Evolutionary conservation across 2,329 filamentous ascomycete genomes (phyloP), one percentile per base, ranked within the genome.

Genomic region (Pestalotiopsis sp.): DNA sequence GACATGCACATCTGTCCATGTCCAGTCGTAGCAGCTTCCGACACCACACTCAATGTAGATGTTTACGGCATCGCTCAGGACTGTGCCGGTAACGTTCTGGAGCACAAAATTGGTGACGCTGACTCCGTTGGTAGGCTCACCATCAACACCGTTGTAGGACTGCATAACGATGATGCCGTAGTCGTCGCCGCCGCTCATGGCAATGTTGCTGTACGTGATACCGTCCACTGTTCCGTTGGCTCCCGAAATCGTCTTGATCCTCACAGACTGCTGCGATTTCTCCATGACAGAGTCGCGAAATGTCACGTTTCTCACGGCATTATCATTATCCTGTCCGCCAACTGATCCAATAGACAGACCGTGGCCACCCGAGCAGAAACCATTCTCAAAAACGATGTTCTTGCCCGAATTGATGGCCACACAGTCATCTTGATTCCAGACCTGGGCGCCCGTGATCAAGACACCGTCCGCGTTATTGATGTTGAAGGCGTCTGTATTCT

Each of bases 401-500:
- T 59, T 41, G 20, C 65, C 65, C 13, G 52, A 49, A 56, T 66
- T 66, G 36, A 66, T 61, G n/a, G 65, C 65, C 3, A 66, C 65
- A 23, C 65, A 66, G 57, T 66, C 65, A 27, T 66, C 65, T n/a
- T 66, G 65, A 20, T 66, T 66, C 52, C 52, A 60, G 12, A 66
- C 65, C 38, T 45, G 45, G 4, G 65, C 65, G 9, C 65, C 52
- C 12, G 57, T 59, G 52, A 66, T 66, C 27, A 31, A 6, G 6
- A 66, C 52, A 11, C 57, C 57, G 39, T 66, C 38, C 6, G 65
- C 65, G 27, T 66, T 66, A 36, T 66, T 66, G 36, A 66, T 61
- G 56, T 66, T 66, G 25, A 66, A 66, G 27, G 7, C 65, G n/a
- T 66, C 65, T 11, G 65, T 66, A 56, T 66, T 66, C 49, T 66